These are phyloP conservation scores for Cryphonectria naterciae DNA, from an alignment of 2,329 filamentous ascomycete species.

Conservation along the genomic window DNA sequence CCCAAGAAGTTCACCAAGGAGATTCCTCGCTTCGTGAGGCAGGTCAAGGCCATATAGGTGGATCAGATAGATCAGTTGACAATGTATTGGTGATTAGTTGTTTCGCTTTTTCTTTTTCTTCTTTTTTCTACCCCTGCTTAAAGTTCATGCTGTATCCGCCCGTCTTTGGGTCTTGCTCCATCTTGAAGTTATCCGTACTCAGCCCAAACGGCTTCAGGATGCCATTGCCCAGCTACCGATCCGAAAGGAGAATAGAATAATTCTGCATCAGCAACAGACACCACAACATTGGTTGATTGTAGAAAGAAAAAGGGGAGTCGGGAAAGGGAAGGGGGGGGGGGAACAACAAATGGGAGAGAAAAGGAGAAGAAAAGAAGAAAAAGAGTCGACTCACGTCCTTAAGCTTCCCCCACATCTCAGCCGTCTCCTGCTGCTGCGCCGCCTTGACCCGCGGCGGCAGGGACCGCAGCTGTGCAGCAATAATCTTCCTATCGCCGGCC, in stretches of 20 bases:
- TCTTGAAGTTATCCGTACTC: conserved; percentile 92
- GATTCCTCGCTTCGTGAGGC: conserved; percentile 28
- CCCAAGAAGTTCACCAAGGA: conserved; percentile 45
- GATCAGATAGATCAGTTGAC: neutral
- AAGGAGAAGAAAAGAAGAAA: neutral
- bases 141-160: conserved; percentile 97
- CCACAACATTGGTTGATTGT: too few species aligned
- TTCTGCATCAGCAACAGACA: neutral
- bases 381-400: conserved; percentile 65
- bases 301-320: too few species aligned
- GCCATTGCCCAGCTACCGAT: conserved; percentile 72
- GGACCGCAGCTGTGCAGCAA: conserved; percentile 65
- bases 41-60: conserved; percentile 28
- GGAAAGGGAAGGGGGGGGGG: too few species aligned
- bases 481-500: conserved; percentile 67
- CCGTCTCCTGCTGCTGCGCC: conserved; percentile 85
- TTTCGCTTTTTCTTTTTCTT: neutral
- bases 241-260: neutral
- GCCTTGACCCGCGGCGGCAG: conserved; percentile 73
- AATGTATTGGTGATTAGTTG: neutral
- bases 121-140: conserved; percentile 36
- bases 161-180: conserved; percentile 85
- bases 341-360: too few species aligned
- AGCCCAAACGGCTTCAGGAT: conserved; percentile 91
- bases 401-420: conserved; percentile 96